phyloP scores from a whole-genome alignment of 257 asterid species.

The Penstemon newberryi region DNA sequence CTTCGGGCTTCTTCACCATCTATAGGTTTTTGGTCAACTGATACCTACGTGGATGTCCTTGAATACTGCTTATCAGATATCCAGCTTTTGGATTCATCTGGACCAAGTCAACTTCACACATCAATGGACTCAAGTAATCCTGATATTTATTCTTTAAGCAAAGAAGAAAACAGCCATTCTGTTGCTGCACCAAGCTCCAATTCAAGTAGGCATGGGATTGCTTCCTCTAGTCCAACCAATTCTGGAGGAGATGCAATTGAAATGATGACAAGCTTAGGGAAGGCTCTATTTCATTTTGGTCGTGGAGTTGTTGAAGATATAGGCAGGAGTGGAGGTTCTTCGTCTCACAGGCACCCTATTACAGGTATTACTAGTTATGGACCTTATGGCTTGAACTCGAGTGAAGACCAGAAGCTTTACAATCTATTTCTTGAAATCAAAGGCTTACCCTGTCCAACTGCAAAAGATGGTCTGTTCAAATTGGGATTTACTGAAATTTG shows the following conservation, averaged over 20 bases:
- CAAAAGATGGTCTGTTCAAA: conserved; percentile 58
- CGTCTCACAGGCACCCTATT: conserved; percentile 49
- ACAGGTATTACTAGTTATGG: conserved; percentile 43
- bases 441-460: conserved; percentile 92
- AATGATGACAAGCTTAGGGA: conserved; percentile 85
- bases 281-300: conserved; percentile 88
- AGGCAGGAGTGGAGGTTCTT: conserved; percentile 70
- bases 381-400: conserved; percentile 41
- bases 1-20: conserved; percentile 76
- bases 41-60: conserved; percentile 80
- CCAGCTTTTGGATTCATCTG: conserved; percentile 52
- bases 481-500: conserved; percentile 74
- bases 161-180: conserved; percentile 39
- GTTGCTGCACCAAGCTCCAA: conserved; percentile 43
- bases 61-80: conserved; percentile 93
- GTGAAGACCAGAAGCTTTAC: conserved; percentile 52
- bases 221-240: conserved; percentile 47
- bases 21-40: conserved; percentile 61
- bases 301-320: conserved; percentile 96
- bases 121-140: conserved; percentile 37
- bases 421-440: conserved; percentile 62
- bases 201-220: conserved; percentile 40
- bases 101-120: conserved; percentile 33
- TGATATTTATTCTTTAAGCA: conserved; percentile 38
- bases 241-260: conserved; percentile 96